These are phyloP conservation scores for Penicillium janthinellum DNA, from an alignment of 2,329 filamentous ascomycete genomes.

Conservation along the genomic window DNA sequence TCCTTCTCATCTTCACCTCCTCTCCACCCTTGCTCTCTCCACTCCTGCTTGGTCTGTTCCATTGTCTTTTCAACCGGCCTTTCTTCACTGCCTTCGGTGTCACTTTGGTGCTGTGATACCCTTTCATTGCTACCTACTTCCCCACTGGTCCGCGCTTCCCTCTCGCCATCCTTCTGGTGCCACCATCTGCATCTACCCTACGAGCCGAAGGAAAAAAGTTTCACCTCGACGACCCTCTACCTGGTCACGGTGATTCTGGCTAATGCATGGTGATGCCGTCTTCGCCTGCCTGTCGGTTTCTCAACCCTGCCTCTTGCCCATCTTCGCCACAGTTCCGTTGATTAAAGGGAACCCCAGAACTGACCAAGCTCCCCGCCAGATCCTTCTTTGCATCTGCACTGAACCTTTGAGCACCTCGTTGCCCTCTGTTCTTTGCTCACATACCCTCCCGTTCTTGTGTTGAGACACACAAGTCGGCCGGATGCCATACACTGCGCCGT, in stretches of 20 bases:
- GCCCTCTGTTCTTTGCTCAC: slow-evolving; percentile 8
- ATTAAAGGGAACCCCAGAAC: slow-evolving; percentile 14
- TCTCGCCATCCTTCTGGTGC: slow-evolving; percentile 18
- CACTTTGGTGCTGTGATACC: slow-evolving; percentile 29
- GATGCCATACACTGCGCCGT: slow-evolving; percentile 55
- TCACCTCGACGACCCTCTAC: not conserved
- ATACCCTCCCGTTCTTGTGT: slow-evolving; percentile 31
- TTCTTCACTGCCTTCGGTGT: slow-evolving; percentile 16
- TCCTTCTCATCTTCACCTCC: not conserved
- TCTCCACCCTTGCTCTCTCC: not conserved
- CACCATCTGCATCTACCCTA: slow-evolving; percentile 28
- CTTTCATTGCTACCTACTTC: slow-evolving; percentile 10
- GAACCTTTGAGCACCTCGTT: slow-evolving; percentile 3
- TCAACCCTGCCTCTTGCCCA: not conserved
- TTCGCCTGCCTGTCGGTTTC: slow-evolving; percentile 16
- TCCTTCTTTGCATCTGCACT: slow-evolving; percentile 12
- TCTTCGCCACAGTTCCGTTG: slow-evolving; percentile 13
- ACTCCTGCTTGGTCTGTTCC: not conserved
- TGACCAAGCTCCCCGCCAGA: slow-evolving; percentile 11
- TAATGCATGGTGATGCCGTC: slow-evolving; percentile 20
- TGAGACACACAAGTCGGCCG: slow-evolving; percentile 40
- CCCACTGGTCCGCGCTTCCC: slow-evolving; percentile 19
- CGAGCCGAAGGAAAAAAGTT: slow-evolving; percentile 4
- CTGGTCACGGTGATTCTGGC: slow-evolving; percentile 13
- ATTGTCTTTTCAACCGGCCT: slow-evolving; percentile 20